Evolutionary conservation across 2,329 filamentous ascomycete genomes (phyloP), one percentile per base, ranked within the genome.

Genomic region (Daldinia eschscholtzii): DNA sequence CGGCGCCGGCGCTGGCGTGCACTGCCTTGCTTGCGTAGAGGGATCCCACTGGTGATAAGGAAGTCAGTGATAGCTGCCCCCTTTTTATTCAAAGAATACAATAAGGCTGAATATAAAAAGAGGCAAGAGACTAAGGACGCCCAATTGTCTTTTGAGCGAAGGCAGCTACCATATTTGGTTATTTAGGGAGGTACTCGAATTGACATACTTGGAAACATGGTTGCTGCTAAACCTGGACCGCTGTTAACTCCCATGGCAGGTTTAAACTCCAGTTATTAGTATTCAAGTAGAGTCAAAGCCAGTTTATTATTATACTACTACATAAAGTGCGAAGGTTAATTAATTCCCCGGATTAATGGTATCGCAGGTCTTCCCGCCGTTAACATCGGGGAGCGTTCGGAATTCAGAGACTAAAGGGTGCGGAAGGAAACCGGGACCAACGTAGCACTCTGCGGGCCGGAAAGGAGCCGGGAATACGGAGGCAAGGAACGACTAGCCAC

Each of bases 181-280:
- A 3, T 6, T 48, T 13, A 26, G 7, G 7, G 20, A 48, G 12
- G 10, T 3, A 15, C 41, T 44, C 7, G 18, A 23, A 48, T 28
- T 13, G n/a, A 48, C 44, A 48, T 48, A 48, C 44, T 48, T 10
- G 28, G 44, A 23, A 48, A 48, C 44, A 48, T 28, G 12, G 44
- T 48, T 15, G 23, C 15, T 10, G 44, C 23, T 20, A 48, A 13
- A 28, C 44, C 44, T 23, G 28, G 12, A 9, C 44, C 44, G 28
- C 23, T 12, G 44, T 80, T 79, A 28, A 90, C 33, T 9, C 5
- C 13, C 18, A 18, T 33, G n/a, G 10, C 15, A 6, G 26, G 33
- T 12, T 12, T 33, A 30, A 18, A 12, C 26, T 52, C 5, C 3
- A 18, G 26, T 23, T 23, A 2, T 23, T 23, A 23, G 20, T 23